A percentile compares a stretch with the other conserved stretches of the same genome.
phyloP scores from a whole-genome alignment of 495 filamentous ascomycete species.

The Arthonia radiata region DNA sequence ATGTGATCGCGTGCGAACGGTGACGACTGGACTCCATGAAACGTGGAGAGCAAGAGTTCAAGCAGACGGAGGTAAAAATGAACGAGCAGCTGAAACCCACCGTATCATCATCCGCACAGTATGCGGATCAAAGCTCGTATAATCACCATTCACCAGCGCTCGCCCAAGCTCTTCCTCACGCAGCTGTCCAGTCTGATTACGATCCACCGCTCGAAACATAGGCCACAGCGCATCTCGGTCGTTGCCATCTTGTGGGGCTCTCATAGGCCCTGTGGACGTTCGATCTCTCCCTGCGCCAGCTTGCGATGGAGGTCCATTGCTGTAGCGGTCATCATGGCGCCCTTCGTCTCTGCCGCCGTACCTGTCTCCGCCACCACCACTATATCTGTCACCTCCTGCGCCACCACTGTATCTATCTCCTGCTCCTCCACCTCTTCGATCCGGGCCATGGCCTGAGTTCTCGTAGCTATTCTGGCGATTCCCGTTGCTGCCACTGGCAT shows the following conservation, averaged over 20 bases:
- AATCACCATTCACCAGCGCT: conserved; percentile 91
- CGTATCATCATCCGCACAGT: conserved; percentile 96
- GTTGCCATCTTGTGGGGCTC: conserved; percentile 38
- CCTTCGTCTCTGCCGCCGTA: not conserved
- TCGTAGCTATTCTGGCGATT: too few relatives aligned
- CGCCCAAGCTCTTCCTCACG: conserved; percentile 72
- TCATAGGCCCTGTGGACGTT: conserved; percentile 39
- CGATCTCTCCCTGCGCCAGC: too few relatives aligned
- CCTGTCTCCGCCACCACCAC: not conserved
- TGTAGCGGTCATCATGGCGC: too few relatives aligned
- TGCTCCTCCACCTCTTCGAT: not conserved
- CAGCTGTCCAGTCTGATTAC: conserved; percentile 47
- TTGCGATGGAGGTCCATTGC: too few relatives aligned
- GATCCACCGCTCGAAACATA: conserved; percentile 80
- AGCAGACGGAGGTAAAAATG: not conserved
- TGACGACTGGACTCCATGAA: too few relatives aligned
- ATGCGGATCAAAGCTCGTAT: conserved; percentile 78
- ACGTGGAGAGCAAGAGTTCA: not conserved
- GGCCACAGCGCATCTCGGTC: conserved; percentile 42
- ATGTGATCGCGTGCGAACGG: too few relatives aligned
- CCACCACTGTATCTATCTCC: conserved; percentile 1
- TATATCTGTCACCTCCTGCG: conserved; percentile 1
- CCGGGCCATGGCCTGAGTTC: too few relatives aligned
- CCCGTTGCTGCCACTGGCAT: too few relatives aligned
- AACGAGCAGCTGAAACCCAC: not conserved